Evolutionary conservation across 2,329 filamentous ascomycete species (phyloP).

Genomic region (Cladorrhinum sp.): DNA sequence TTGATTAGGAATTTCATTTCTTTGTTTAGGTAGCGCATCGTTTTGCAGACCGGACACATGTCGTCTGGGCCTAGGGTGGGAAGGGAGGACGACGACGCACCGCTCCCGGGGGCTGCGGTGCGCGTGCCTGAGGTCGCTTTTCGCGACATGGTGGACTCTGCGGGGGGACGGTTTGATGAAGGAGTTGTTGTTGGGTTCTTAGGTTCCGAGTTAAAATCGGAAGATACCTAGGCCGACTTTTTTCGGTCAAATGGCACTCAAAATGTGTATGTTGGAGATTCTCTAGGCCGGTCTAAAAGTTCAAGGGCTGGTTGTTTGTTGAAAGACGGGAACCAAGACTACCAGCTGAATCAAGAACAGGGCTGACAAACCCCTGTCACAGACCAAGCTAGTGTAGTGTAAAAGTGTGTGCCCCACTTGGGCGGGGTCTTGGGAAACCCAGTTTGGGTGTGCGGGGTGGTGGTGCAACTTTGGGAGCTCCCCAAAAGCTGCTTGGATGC

Average conservation of each 20-base stretch:
- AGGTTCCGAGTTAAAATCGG: too few species aligned
- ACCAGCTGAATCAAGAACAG: not conserved
- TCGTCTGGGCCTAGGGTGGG: slow-evolving; percentile 47
- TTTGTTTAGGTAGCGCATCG: slow-evolving; percentile 88
- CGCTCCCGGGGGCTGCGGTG: not conserved
- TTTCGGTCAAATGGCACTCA: not conserved
- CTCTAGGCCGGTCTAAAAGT: not conserved
- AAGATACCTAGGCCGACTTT: too few species aligned
- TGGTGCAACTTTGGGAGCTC: not conserved
- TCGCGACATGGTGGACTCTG: slow-evolving; percentile 41
- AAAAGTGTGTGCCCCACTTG: too few species aligned
- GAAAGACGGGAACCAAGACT: not conserved
- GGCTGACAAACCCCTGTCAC: not conserved
- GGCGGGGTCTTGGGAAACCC: not conserved
- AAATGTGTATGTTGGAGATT: not conserved
- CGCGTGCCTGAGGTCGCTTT: slow-evolving; percentile 29
- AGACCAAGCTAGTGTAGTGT: too few species aligned
- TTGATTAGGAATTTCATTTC: slow-evolving; percentile 96
- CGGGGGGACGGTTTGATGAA: too few species aligned
- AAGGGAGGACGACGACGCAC: not conserved
- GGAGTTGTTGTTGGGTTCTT: too few species aligned
- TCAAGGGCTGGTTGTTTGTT: not conserved
- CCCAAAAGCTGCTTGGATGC: not conserved
- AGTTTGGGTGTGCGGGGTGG: not conserved
- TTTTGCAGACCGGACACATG: slow-evolving; percentile 96